A percentile compares a stretch with the other conserved stretches of the same genome.
These are phyloP conservation scores for Cordyceps tenuipes DNA, from an alignment of 2,329 filamentous ascomycete species.

Conservation along the genomic window DNA sequence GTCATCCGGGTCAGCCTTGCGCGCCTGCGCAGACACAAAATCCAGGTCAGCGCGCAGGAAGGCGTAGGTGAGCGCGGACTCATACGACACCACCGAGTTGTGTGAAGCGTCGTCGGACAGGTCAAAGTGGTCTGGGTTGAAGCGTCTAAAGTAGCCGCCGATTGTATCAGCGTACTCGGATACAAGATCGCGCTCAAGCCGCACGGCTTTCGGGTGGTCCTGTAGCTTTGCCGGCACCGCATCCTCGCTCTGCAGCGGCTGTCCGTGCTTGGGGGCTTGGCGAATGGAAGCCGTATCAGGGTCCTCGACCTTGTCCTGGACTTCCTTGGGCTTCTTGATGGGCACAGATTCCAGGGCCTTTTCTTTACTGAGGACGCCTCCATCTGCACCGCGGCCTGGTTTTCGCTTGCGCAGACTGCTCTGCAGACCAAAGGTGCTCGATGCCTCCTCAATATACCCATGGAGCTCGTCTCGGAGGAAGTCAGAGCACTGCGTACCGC, in stretches of 20 bases:
- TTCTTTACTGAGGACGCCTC: conserved; percentile 21
- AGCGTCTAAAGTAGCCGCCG: conserved; percentile 89
- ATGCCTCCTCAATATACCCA: conserved; percentile 78
- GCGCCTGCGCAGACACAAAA: conserved; percentile 83
- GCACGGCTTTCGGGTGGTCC: conserved; percentile 52
- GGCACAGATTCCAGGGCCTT: conserved; percentile 30
- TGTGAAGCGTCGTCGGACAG: conserved; percentile 25
- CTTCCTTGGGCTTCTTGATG: conserved; percentile 42
- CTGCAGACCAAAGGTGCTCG: conserved; percentile 64
- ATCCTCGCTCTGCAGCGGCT: conserved; percentile 29
- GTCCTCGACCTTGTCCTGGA: conserved; percentile 19
- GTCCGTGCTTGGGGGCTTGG: conserved; percentile 26
- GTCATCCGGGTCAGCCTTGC: conserved; percentile 68
- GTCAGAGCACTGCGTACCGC: conserved; percentile 77
- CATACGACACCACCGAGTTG: conserved; percentile 49
- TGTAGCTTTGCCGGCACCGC: conserved; percentile 43
- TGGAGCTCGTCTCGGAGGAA: conserved; percentile 82
- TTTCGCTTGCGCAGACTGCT: conserved; percentile 57
- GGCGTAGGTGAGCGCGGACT: conserved; percentile 79
- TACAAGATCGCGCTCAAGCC: conserved; percentile 64
- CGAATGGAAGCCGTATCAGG: conserved; percentile 26
- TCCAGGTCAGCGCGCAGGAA: conserved; percentile 92
- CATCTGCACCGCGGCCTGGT: conserved; percentile 28
- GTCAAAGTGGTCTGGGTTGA: conserved; percentile 70
- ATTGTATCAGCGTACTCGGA: conserved; percentile 74